Percentiles rank a stretch among this genome's conserved stretches.
These are phyloP conservation scores for Cryptococcus sp. DNA, from an alignment of 1,284 basidiomycete species.

Conservation along the genomic window DNA sequence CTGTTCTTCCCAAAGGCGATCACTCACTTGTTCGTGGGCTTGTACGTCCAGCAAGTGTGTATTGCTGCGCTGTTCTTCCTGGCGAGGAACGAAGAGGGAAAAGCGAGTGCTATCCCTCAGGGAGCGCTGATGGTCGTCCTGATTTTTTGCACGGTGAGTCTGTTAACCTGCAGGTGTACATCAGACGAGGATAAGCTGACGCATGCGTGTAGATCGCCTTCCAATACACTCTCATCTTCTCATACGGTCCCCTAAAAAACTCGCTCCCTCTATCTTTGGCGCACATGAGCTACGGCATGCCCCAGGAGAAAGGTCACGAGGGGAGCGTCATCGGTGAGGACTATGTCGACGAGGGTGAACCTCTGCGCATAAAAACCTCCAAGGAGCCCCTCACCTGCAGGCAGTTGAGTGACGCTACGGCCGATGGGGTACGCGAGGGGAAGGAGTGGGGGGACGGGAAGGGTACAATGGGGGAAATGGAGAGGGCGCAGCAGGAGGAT, in stretches of 20 bases:
- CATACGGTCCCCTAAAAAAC: constrained; percentile 56
- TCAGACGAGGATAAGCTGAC: background rate
- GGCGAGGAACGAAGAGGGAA: constrained; percentile 56
- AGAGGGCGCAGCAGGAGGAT: background rate
- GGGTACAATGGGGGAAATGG: background rate
- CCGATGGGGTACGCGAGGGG: background rate
- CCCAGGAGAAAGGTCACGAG: constrained; percentile 34
- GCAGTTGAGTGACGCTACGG: background rate
- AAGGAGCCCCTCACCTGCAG: constrained; percentile 17
- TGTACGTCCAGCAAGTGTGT: constrained; percentile 80
- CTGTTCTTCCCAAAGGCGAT: constrained; percentile 94
- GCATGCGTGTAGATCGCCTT: constrained; percentile 57
- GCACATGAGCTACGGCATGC: constrained; percentile 60
- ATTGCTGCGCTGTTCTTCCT: constrained; percentile 86
- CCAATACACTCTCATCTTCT: constrained; percentile 65
- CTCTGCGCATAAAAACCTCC: constrained; percentile 16
- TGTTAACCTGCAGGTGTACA: background rate
- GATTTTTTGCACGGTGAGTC: constrained; percentile 69
- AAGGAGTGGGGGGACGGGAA: background rate
- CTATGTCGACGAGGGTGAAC: constrained; percentile 8
- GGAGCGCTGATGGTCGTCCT: constrained; percentile 79
- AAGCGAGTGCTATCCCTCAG: constrained; percentile 63
- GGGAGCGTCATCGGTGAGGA: constrained; percentile 29
- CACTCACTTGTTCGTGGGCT: constrained; percentile 85
- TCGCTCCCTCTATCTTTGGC: constrained; percentile 74